Base-by-base conservation (phyloP, 2,329 filamentous ascomycete species). In the Arthrobotrys sinensis region DNA sequence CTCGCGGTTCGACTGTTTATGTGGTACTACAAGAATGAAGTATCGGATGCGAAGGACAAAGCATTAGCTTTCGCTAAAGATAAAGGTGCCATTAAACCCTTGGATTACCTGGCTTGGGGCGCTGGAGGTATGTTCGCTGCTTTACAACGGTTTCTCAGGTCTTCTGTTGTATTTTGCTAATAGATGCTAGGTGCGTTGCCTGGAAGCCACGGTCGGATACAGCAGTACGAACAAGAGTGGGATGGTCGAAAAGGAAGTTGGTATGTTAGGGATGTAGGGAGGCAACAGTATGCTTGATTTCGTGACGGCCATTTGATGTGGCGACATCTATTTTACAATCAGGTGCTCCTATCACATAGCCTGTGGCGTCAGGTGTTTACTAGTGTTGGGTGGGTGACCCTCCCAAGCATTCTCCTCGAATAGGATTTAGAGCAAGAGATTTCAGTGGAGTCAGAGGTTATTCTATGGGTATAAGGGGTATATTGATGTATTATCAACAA, bases 1-100 rank as follows among this genome's bases (percentile, higher is more conserved):
- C 8, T 79, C 14, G 76, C 76, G 0, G 36, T 75, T n/a, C 45
- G 76, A 38, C 40, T 79, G 1, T 79, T 79, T 64, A 75, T 75
- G 70, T 79, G 76, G 76, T 79, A 75, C 24, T 79, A 73, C 36
- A 68, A 69, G 34, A 79, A 75, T 16, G 68, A 79, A 36, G 3
- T 79, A 7, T 46, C 53, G 5, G 76, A 79, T 62, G 76, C 69
- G 3, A 79, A 79, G n/a, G 69, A 75, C 36, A 78, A 68, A 52
- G 76, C 76, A 1, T 36, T 73, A 28, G 64, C 76, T 12, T 75
- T 79, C 36, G 76, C 76, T 10, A 64, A 34, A 34, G 69, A 79
- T 38, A 79, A 65, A 21, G 69, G 76, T 1, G 76, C 76, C 10
- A 64, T 79, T 6, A 79, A 79, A 40, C 76, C 76, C 5, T 46